Evolutionary conservation across 441 rosid genomes (phyloP).

Genomic region (Populus hybrid): DNA sequence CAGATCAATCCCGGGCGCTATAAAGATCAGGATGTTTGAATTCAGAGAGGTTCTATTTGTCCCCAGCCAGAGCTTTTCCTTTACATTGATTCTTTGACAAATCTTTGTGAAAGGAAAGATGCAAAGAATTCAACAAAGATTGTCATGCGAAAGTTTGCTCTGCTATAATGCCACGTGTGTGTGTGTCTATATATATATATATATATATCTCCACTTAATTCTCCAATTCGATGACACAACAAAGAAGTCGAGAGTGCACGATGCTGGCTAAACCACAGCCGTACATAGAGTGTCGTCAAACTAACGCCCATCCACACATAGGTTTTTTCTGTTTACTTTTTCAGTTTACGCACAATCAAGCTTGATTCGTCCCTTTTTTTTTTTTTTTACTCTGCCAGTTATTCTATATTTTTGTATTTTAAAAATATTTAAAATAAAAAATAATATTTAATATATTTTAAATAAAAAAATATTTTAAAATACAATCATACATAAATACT

Average conservation of each 20-base stretch:
- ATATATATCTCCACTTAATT: neutral
- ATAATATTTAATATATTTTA: too few relatives aligned
- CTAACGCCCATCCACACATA: too few relatives aligned
- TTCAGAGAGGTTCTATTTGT: neutral
- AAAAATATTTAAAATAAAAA: too few relatives aligned
- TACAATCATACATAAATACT: accelerated
- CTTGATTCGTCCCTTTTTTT: too few relatives aligned
- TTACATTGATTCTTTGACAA: conserved; percentile 14
- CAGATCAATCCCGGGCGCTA: too few relatives aligned
- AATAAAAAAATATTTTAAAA: too few relatives aligned
- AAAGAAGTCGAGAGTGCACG: neutral
- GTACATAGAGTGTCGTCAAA: neutral
- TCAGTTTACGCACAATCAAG: too few relatives aligned
- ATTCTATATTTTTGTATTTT: too few relatives aligned
- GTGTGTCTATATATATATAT: neutral
- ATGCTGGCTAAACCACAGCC: neutral
- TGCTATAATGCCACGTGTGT: neutral
- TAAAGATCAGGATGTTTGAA: conserved; percentile 1
- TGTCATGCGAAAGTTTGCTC: neutral
- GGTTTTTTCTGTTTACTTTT: too few relatives aligned
- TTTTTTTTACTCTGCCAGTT: too few relatives aligned
- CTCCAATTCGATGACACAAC: neutral
- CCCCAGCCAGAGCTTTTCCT: conserved; percentile 6
- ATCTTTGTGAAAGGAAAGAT: conserved; percentile 3
- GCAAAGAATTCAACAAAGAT: conserved; percentile 1